Evolutionary conservation across 352 stramenopile genomes (phyloP).

Genomic region (Pythium aquatile): DNA sequence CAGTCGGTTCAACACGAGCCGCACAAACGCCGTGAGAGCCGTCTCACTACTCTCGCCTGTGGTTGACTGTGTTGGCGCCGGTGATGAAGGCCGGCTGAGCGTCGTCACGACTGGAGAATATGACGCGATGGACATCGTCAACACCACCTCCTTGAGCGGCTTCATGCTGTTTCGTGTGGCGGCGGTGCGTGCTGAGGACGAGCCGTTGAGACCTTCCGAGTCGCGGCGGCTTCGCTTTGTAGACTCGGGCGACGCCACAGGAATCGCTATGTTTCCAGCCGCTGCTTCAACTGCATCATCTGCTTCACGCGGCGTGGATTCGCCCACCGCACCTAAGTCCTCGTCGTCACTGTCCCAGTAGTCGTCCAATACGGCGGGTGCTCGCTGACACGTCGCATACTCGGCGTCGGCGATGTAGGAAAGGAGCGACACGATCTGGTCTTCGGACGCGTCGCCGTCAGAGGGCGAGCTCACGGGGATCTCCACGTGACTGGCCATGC

Average conservation of each 20-base stretch:
- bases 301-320: background rate
- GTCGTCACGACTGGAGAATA: slow-evolving; percentile 50
- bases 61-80: background rate
- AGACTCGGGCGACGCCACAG: background rate
- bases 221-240: slow-evolving; percentile 11
- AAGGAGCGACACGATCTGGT: slow-evolving; percentile 76
- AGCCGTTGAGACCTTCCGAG: slow-evolving; percentile 10
- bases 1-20: slow-evolving; percentile 72
- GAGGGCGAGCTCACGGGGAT: slow-evolving; percentile 39
- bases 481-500: slow-evolving; percentile 41
- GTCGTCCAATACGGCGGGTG: slow-evolving; percentile 43
- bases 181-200: slow-evolving; percentile 45
- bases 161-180: slow-evolving; percentile 65
- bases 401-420: slow-evolving; percentile 86
- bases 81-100: background rate
- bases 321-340: slow-evolving; percentile 14
- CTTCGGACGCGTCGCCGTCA: slow-evolving; percentile 31
- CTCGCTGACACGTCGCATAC: slow-evolving; percentile 70
- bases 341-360: slow-evolving; percentile 55
- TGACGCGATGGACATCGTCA: slow-evolving; percentile 66
- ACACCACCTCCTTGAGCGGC: slow-evolving; percentile 57
- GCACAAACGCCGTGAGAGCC: slow-evolving; percentile 49
- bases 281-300: background rate
- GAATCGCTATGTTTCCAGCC: background rate
- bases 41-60: background rate